Evolutionary conservation across 2,329 filamentous ascomycete species (phyloP).

Genomic region (Cryphonectria parasitica): DNA sequence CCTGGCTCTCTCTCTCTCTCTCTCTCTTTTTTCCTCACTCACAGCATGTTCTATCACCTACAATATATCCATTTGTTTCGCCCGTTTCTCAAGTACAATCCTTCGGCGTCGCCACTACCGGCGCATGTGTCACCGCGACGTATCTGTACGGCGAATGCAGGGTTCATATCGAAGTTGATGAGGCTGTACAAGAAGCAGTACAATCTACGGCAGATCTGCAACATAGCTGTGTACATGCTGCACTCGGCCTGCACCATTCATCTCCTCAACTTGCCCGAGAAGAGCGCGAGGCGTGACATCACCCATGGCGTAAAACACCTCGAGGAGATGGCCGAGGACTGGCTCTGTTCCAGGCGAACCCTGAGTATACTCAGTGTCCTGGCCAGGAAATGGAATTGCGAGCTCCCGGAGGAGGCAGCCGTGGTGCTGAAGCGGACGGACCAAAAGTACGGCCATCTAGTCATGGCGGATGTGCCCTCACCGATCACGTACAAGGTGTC

Average conservation of each 20-base stretch:
- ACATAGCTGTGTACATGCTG: slow-evolving; percentile 93
- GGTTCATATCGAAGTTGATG: slow-evolving; percentile 90
- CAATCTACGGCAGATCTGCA: slow-evolving; percentile 90
- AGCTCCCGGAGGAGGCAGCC: slow-evolving; percentile 81
- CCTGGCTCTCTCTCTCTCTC: too few relatives aligned
- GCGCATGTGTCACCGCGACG: slow-evolving; percentile 87
- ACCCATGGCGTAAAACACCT: slow-evolving; percentile 88
- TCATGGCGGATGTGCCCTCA: slow-evolving; percentile 63
- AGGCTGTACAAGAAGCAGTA: slow-evolving; percentile 92
- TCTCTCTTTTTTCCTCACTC: too few relatives aligned
- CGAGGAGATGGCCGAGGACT: slow-evolving; percentile 94
- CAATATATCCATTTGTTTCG: slow-evolving; percentile 95
- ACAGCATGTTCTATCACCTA: slow-evolving; percentile 95
- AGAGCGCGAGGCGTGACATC: slow-evolving; percentile 86
- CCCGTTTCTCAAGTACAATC: slow-evolving; percentile 90
- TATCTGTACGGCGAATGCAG: slow-evolving; percentile 87
- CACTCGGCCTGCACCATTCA: slow-evolving; percentile 96
- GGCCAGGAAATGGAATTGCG: slow-evolving; percentile 86
- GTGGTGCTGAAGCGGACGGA: slow-evolving; percentile 78
- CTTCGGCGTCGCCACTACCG: slow-evolving; percentile 79
- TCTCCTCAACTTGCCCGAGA: slow-evolving; percentile 88
- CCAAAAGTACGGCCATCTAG: slow-evolving; percentile 76
- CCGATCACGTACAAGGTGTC: slow-evolving; percentile 43
- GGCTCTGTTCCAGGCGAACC: slow-evolving; percentile 86
- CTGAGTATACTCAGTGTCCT: slow-evolving; percentile 84